A percentile compares a stretch with the other conserved stretches of the same genome.
These are phyloP conservation scores for Astragalus membranaceus DNA, from an alignment of 306 rosid species.

Conservation along the genomic window DNA sequence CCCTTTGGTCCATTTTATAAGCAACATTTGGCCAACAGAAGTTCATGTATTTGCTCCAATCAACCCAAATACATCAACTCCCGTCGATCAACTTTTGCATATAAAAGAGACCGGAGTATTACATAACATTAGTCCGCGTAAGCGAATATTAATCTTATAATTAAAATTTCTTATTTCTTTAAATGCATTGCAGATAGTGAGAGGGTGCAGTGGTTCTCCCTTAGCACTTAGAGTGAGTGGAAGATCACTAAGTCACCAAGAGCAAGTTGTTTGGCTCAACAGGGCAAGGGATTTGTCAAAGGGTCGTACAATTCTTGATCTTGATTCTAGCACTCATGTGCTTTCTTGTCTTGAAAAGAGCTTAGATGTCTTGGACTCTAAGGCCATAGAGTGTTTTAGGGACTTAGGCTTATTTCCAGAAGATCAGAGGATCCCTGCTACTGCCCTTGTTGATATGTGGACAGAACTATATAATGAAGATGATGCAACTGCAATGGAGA, in stretches of 20 bases:
- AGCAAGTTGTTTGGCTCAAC: constrained; percentile 24
- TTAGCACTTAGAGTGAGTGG: constrained; percentile 48
- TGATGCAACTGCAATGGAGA: constrained; percentile 26
- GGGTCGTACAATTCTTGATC: constrained; percentile 30
- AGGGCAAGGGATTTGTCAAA: constrained; percentile 14
- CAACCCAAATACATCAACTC: too few species aligned
- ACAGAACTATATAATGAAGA: constrained; percentile 37
- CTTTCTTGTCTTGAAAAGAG: constrained; percentile 38
- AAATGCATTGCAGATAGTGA: constrained; percentile 41
- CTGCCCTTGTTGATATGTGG: constrained; percentile 60
- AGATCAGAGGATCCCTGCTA: constrained; percentile 54
- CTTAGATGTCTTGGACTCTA: constrained; percentile 31
- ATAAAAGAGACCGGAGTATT: too few species aligned
- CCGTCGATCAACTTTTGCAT: too few species aligned
- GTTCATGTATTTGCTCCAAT: too few species aligned
- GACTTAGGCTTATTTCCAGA: constrained; percentile 69
- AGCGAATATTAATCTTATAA: not conserved
- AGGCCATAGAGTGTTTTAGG: constrained; percentile 39
- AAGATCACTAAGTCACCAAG: constrained; percentile 25
- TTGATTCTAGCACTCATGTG: constrained; percentile 16
- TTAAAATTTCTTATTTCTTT: not conserved
- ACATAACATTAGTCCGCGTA: too few species aligned
- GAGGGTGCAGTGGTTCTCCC: constrained; percentile 45
- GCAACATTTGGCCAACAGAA: too few species aligned
- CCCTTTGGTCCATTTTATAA: too few species aligned